phyloP scores from a whole-genome alignment of 2,329 filamentous ascomycete species.

The Sporothrix luriei region DNA sequence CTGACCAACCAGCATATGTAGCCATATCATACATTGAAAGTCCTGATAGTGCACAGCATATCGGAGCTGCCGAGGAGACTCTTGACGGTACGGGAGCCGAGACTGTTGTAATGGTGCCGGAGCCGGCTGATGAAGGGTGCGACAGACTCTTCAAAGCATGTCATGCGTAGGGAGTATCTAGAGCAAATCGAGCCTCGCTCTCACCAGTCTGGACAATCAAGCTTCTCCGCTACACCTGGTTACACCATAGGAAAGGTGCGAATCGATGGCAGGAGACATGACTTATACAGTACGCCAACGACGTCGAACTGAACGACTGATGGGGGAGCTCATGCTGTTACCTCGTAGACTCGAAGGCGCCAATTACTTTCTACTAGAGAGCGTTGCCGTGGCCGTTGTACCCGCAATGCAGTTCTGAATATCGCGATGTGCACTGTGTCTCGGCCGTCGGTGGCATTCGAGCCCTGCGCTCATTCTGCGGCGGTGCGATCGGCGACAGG shows the following conservation, averaged over 20 bases:
- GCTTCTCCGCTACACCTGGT: not conserved
- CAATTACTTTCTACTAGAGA: not conserved
- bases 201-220: not conserved
- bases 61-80: too few relatives aligned
- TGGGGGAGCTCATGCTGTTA: not conserved
- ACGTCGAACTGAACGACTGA: not conserved
- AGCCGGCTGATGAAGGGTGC: too few relatives aligned
- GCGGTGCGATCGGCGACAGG: slow-evolving; percentile 24
- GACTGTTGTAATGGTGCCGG: too few relatives aligned
- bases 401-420: slow-evolving; percentile 15
- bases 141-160: too few relatives aligned
- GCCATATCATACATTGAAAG: too few relatives aligned
- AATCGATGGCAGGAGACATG: not conserved
- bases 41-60: too few relatives aligned
- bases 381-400: slow-evolving; percentile 6
- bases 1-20: too few relatives aligned
- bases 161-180: not conserved
- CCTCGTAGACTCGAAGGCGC: not conserved
- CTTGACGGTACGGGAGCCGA: too few relatives aligned
- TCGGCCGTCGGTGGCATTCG: slow-evolving; percentile 26
- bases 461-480: slow-evolving; percentile 18
- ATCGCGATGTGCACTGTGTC: slow-evolving; percentile 30
- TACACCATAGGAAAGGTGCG: not conserved
- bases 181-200: not conserved
- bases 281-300: not conserved